Base-by-base conservation (phyloP, 768 basidiomycete species). In the Panellus pusillus region DNA sequence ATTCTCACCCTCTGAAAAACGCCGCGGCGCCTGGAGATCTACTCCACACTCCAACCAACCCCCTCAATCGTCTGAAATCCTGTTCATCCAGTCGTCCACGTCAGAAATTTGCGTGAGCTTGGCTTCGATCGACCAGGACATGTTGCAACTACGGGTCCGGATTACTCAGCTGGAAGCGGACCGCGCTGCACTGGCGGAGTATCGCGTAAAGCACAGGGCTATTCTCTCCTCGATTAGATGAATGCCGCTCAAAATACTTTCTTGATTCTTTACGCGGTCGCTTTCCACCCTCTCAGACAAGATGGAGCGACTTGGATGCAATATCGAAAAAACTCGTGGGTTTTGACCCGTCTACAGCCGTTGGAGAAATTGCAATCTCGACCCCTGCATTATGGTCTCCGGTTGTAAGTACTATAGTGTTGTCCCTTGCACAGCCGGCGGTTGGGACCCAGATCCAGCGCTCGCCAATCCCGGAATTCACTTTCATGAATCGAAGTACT, bases 191-290 rank as follows among this genome's bases (percentile, higher is more conserved):
- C 9, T 44, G 11, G 14, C n/a, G 1, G 13, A 15, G 17, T 27
- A 31, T 36, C 37, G 19, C 11, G 8, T 7, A 9, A 32, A 17
- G 14, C 28, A 55, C 18, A 31, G 18, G 8, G 36, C 27, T 8
- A 49, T 55, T 5, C 13, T 55, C 7, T 55, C 43, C 0, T 35
- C 43, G 8, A 36, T 55, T 7, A 7, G 54, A 11, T 6, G 48
- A n/a, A 35, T 55, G 17, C 54, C 54, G 11, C 29, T 37, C 8
- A 47, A 55, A 19, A 12, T 55, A 13, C 43, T 55, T 9, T 19
- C 6, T 6, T 42, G 44, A 13, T 44, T 49, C 19, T 55, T 55
- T 18, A 13, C n/a, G 13, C 45, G 43, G 37, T 44, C 54, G 12
- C 9, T 55, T 18, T 42, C 54, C 4, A 28, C 43, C 9, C 7